phyloP scores from a whole-genome alignment of 73 alveolate species.

The Durusdinium trenchii region DNA sequence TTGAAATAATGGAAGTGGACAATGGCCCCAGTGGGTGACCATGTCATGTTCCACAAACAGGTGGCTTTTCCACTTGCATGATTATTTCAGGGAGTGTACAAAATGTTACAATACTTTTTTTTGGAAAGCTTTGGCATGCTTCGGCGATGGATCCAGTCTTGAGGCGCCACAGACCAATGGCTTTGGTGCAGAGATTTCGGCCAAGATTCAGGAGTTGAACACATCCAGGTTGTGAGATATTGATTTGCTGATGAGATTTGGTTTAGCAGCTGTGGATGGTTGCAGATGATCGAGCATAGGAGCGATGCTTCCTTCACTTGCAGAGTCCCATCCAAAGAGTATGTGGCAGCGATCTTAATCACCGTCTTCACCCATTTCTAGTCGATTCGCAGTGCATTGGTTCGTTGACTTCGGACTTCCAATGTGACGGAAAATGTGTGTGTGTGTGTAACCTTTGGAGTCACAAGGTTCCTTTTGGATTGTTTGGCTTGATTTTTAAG shows the following conservation, averaged over 20 bases:
- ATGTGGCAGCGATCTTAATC: slow-evolving; percentile 7
- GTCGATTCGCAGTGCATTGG: neutral
- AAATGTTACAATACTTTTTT: neutral
- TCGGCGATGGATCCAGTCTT: too few species aligned
- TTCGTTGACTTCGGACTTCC: too few species aligned
- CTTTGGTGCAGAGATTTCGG: slow-evolving; percentile 98
- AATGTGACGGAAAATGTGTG: too few species aligned
- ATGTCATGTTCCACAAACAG: too few species aligned
- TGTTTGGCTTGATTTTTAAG: too few species aligned
- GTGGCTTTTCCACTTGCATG: too few species aligned
- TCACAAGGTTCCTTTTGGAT: too few species aligned
- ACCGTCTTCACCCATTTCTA: neutral
- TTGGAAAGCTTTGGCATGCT: neutral
- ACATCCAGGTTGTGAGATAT: neutral
- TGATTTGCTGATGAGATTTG: too few species aligned
- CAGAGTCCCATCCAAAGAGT: slow-evolving; percentile 89
- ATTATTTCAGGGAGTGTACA: too few species aligned
- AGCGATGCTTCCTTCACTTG: slow-evolving; percentile 92
- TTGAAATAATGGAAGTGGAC: too few species aligned
- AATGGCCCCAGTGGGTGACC: too few species aligned
- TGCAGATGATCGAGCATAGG: neutral
- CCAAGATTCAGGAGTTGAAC: slow-evolving; percentile 97
- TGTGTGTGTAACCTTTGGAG: too few species aligned
- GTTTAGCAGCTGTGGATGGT: neutral
- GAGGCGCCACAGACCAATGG: slow-evolving; percentile 99